Evolutionary conservation across 306 rosid species (phyloP), one percentile per base, ranked within the genome.

Genomic region (Hippophae tibetana): DNA sequence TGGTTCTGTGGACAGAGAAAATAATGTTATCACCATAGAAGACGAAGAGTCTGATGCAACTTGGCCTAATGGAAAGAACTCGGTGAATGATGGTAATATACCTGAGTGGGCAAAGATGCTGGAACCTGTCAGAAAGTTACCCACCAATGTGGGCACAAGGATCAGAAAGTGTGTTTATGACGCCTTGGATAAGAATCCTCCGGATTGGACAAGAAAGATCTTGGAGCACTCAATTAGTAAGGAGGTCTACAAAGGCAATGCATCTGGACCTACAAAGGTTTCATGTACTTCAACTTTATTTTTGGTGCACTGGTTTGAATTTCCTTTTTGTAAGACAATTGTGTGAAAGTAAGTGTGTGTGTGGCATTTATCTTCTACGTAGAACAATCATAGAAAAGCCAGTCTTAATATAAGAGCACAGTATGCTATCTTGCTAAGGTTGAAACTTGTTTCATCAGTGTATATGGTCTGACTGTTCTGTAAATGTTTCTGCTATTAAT

Each of bases 221-320:
- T 66, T 93, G 81, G 80, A 82, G 67, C 99, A 74, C 75, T 93
- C 99, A 23, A 89, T 93, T 73, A 93, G 99, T 63, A 93, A 84
- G 85, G 94, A 84, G 67, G 97, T 93, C 65, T 93, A 93, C 73
- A 93, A 93, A 80, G 97, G 99, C 72, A 93, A 93, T 63, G 99
- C 99, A 14, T 93, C 97, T 58, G 99, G 99, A 65, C 99, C 99
- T 52, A 93, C 99, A 43, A 93, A 93, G 99, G 99, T 93, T 70
- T 72, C 71, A 61, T 43, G 75, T 56, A 10, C 48, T 51, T 54
- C 40, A 65, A 44, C 68, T 78, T 72, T 5, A 62, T 57, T 54
- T 66, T 52, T 66, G 55, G 73, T 52, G 42, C 52, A 12, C 62
- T 42, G 9, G 25, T 55, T 23, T 7, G 38, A 18, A 40, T 47